Evolutionary conservation across 1,284 basidiomycete genomes (phyloP), one percentile per base, ranked within the genome.

Genomic region (Cutaneotrichosporon cavernicola): DNA sequence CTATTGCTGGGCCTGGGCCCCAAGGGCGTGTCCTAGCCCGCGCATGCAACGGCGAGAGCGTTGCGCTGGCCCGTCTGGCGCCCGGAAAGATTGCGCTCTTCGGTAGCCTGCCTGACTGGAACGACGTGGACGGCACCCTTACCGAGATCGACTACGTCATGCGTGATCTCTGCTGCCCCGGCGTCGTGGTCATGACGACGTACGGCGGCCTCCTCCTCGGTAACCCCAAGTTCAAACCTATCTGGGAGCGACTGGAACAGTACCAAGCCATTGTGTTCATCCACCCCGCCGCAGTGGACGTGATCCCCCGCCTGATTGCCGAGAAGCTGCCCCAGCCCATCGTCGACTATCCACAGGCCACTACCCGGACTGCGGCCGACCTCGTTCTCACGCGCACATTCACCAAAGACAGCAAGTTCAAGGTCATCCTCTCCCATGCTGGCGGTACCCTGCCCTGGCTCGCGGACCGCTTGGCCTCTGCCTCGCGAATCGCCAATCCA

Each of bases 261-360:
- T 58, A 52, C 61, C 13, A 49, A 11, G 56, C 61, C 9, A 26
- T 62, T 8, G 56, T 62, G 10, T 62, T 62, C 21, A 56, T 62
- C 4, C 61, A 62, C 38, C 61, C 61, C 36, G 36, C 34, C 30
- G 34, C 61, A 8, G 61, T 58, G 7, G 21, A 56, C 49, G 46
- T 43, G 8, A 13, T 22, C 11, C 61, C 61, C 0, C 32, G 31
- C 22, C 36, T 62, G 18, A 58, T 62, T 49, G 55, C 38, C 10
- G 32, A 31, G 8, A n/a, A 13, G 16, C 30, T 62, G 38, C 56
- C 61, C n/a, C 61, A 62, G 56, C 61, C 61, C 4, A 32, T 62
- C 26, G 49, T 62, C 50, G 61, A 62, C 56, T 62, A 62, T 47
- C 55, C 56, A 36, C 61, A 62, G 38, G 56, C 26, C 18, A 62